A percentile compares a stretch with the other conserved stretches of the same genome.
These are phyloP conservation scores for Fraxinus sp. DNA, from an alignment of 305 asterid species.

Conservation along the genomic window DNA sequence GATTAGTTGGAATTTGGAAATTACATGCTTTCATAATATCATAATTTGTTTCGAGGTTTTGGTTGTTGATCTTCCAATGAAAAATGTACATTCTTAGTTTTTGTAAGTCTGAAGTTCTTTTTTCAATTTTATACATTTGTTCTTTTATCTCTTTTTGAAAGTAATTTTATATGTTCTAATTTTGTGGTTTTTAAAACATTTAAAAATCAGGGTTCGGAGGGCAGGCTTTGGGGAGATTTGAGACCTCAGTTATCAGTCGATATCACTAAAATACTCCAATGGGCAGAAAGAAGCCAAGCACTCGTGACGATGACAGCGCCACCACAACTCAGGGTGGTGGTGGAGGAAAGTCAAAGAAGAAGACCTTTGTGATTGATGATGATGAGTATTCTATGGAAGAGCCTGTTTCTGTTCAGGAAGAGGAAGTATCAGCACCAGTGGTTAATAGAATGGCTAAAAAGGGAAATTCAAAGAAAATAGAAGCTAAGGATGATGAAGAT, in stretches of 20 bases:
- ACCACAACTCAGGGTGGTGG: constrained; percentile 36
- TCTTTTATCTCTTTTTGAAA: background rate
- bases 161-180: background rate
- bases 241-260: constrained; percentile 35
- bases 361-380: constrained; percentile 54
- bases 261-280: constrained; percentile 32
- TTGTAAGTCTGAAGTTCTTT: background rate
- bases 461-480: constrained; percentile 47
- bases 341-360: constrained; percentile 73
- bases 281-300: constrained; percentile 80
- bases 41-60: background rate
- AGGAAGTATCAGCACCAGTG: constrained; percentile 39
- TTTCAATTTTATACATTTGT: background rate
- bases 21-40: background rate
- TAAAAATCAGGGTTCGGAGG: background rate
- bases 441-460: constrained; percentile 61
- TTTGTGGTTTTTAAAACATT: background rate
- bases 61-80: background rate
- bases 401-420: constrained; percentile 46
- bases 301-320: constrained; percentile 54
- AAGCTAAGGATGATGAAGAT: constrained; percentile 38
- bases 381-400: constrained; percentile 77
- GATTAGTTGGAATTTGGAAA: background rate
- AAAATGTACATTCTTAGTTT: background rate
- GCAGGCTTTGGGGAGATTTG: background rate